Percentiles rank a stretch among this genome's conserved stretches.
phyloP scores from a whole-genome alignment of 2,329 filamentous ascomycete genomes.

The Microcera coccophila region DNA sequence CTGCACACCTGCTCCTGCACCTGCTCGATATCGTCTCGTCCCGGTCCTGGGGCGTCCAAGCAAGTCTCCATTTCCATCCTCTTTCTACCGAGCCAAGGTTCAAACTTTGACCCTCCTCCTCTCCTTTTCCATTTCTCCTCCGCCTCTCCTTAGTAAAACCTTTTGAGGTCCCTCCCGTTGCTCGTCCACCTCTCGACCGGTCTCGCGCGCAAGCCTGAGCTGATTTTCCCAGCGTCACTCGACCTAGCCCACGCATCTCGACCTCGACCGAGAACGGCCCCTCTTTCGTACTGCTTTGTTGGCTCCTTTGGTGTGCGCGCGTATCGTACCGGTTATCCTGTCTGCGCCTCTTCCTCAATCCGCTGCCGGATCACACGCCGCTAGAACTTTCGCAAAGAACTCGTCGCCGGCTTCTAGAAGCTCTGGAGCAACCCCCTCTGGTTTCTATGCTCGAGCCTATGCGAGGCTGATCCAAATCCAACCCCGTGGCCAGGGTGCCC shows the following conservation, averaged over 20 bases:
- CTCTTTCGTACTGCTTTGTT: not conserved
- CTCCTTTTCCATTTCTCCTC: not conserved
- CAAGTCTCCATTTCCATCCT: not conserved
- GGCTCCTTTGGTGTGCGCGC: not conserved
- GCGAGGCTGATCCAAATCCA: conserved; percentile 28
- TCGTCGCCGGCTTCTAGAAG: conserved; percentile 24
- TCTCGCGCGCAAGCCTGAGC: too few species aligned
- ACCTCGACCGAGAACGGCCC: too few species aligned
- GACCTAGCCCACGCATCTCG: too few species aligned
- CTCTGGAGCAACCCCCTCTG: conserved; percentile 1
- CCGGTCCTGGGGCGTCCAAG: too few species aligned
- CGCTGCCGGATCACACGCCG: not conserved
- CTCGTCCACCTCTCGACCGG: too few species aligned
- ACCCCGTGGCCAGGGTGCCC: conserved; percentile 23
- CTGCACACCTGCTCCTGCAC: too few species aligned
- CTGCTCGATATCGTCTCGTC: not conserved
- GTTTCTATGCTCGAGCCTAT: conserved; percentile 13
- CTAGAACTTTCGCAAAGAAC: not conserved
- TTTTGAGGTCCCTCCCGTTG: not conserved
- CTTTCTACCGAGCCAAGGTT: not conserved
- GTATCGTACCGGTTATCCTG: not conserved
- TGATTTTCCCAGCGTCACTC: too few species aligned
- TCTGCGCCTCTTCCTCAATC: not conserved
- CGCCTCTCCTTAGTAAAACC: not conserved
- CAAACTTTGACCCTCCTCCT: not conserved